Base-by-base conservation (phyloP, 148 eudicot genomes). In the Heliamphora exappendiculata region DNA sequence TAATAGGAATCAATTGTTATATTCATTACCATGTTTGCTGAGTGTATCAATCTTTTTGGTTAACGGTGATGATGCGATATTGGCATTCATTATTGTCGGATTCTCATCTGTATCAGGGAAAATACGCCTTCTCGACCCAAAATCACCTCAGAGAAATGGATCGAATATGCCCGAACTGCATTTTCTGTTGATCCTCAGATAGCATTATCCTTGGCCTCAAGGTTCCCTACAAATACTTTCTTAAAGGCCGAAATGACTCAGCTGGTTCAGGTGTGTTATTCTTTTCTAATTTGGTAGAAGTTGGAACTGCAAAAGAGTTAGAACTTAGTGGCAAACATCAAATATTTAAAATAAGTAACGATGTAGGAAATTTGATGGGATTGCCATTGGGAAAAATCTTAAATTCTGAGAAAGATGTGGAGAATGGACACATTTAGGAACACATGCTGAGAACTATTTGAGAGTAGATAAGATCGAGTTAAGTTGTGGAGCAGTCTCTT, bases 121-220 rank as follows among this genome's bases (percentile, higher is more conserved):
- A 81, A 7, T 77, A 81, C 81, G n/a, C 74, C 85, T 75, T 75
- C 89, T 81, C 89, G 93, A 63, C 85, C 87, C 67, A 96, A 93
- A 88, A 81, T 88, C 79, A 86, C 87, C 85, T 85, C 98, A 29
- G 99, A 91, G 55, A 96, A 89, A 86, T 96, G 98, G 99, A 73
- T 89, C 57, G 99, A 96, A 78, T 85, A 85, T 91, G 91, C 90
- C 16, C 89, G 91, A 75, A 96, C 97, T 67, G 91, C 99, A 44
- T 93, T 96, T 85, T 79, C 98, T 76, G 97, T 96, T 78, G 99
- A 96, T 86, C 98, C 98, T 79, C 88, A 82, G 59, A 88, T 96
- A 81, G 98, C 98, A 72, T 82, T 96, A 62, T 91, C 90, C 68
- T 58, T 93, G 81, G 91, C 86, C 78, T 90, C 97, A 77, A 89